A percentile compares a stretch with the other conserved stretches of the same genome.
Evolutionary conservation across 306 rosid genomes (phyloP).

Genomic region (Corylus avellana): DNA sequence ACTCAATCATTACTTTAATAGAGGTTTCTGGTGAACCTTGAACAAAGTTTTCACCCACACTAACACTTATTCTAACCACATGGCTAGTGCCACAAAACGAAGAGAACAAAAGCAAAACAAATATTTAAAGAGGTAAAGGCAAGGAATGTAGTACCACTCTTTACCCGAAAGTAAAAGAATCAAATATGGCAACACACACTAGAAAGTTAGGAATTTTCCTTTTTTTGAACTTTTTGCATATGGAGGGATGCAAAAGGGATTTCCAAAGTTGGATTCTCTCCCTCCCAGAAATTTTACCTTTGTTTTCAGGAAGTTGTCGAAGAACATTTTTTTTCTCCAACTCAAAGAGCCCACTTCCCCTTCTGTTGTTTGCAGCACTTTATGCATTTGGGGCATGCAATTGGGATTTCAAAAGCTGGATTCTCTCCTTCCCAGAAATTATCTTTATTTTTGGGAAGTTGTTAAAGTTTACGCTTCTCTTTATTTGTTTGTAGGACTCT

Average conservation of each 20-base stretch:
- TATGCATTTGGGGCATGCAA: constrained; percentile 39
- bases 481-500: constrained; percentile 19
- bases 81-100: constrained; percentile 10
- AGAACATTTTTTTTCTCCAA: not conserved
- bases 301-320: constrained; percentile 11
- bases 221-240: constrained; percentile 31
- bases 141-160: constrained; percentile 77
- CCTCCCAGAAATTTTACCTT: constrained; percentile 6
- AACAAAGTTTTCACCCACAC: constrained; percentile 11
- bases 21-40: not conserved
- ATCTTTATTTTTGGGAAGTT: constrained; percentile 15
- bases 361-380: constrained; percentile 11
- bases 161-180: constrained; percentile 65
- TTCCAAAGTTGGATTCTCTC: constrained; percentile 28
- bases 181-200: constrained; percentile 31
- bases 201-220: constrained; percentile 42
- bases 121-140: constrained; percentile 31
- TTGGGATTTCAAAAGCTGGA: constrained; percentile 29
- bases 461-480: not conserved
- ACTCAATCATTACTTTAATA: too few species aligned
- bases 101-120: constrained; percentile 44
- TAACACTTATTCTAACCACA: constrained; percentile 30
- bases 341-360: not conserved
- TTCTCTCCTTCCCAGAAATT: constrained; percentile 14
- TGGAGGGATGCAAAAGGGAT: constrained; percentile 37